Base-by-base conservation (phyloP, 1,139 yeast genomes). In the Suzukiozyma palmioleophila region DNA sequence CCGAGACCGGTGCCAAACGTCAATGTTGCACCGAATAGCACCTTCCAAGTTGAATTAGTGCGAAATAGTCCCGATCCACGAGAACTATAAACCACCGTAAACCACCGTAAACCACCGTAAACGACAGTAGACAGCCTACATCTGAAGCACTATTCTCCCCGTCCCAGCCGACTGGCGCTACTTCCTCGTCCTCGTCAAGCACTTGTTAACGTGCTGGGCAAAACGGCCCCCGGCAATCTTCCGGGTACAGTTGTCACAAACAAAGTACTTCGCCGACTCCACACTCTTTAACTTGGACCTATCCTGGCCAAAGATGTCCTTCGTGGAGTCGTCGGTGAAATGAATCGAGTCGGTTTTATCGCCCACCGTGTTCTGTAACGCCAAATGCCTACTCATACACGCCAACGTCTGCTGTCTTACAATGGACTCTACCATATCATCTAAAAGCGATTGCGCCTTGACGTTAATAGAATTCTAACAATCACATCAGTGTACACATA, bases 161-260 rank as follows among this genome's bases (percentile, higher is more conserved):
- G 7, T 7, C 22, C 22, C 7, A 4, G 22, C 22, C 22, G 4
- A 5, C 7, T 18, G 7, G 7, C 39, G 37, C 29, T 43, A 56
- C 43, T 45, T 49, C 38, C 64, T 51, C 46, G 53, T 59, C 28
- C 75, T 51, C 42, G 70, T 87, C 29, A 89, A 62, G 54, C 98
- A 92, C 51, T 95, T 79, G 55, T 88, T 94, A 35, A 90, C 73
- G 60, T 92, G 98, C 38, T 87, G 90, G 3, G 97, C 97, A 67
- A 87, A 89, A 43, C 98, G 69, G 29, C 87, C 82, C 0, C 96
- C 96, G 0, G 96, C 92, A 12, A 92, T 84, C 53, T 84, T 86
- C 41, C 98, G 69, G 7, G 79, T 80, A 60, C 98, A 92, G 49
- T 84, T 84, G 12, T 76, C 73, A 62, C 98, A 92, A 43, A 67